Percentiles rank a stretch among this genome's conserved stretches.
Conservation (phyloP, 1,284 basidiomycete genomes). For the Cystobasidium slooffiae region DNA sequence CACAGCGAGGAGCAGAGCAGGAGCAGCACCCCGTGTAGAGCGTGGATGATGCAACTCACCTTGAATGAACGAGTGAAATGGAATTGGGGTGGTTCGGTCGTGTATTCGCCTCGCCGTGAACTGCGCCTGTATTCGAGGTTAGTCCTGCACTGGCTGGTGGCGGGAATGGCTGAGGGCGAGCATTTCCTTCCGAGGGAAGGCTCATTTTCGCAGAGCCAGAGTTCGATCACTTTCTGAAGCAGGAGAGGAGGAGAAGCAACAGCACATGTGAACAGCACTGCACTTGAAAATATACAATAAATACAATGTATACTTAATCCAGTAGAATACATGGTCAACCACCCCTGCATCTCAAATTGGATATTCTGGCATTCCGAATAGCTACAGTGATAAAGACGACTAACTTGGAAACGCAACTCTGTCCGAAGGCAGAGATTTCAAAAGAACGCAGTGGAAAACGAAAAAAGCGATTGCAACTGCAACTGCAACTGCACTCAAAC, state of each 20-base stretch:
- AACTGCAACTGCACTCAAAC: neutral
- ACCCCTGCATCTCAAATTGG: too few relatives aligned
- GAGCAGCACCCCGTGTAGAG: neutral
- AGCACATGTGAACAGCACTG: neutral
- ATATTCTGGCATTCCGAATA: neutral
- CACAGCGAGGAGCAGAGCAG: neutral
- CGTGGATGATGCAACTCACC: neutral
- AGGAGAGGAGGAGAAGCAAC: neutral
- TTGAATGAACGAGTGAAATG: neutral
- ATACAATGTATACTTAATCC: too few relatives aligned
- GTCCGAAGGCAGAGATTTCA: neutral
- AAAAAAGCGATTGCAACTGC: neutral
- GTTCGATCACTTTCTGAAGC: neutral
- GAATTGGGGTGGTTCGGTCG: neutral
- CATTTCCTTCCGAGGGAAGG: constrained; percentile 5
- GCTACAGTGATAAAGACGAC: neutral
- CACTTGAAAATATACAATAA: neutral
- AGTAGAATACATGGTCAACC: too few relatives aligned
- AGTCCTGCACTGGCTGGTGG: neutral
- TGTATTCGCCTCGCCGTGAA: neutral
- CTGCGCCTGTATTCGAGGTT: neutral
- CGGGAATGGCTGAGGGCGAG: neutral
- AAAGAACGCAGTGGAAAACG: neutral
- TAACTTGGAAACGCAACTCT: neutral
- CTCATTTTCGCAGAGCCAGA: neutral